Evolutionary conservation across 768 basidiomycete genomes (phyloP).

Genomic region (Nidularia pulvinata): DNA sequence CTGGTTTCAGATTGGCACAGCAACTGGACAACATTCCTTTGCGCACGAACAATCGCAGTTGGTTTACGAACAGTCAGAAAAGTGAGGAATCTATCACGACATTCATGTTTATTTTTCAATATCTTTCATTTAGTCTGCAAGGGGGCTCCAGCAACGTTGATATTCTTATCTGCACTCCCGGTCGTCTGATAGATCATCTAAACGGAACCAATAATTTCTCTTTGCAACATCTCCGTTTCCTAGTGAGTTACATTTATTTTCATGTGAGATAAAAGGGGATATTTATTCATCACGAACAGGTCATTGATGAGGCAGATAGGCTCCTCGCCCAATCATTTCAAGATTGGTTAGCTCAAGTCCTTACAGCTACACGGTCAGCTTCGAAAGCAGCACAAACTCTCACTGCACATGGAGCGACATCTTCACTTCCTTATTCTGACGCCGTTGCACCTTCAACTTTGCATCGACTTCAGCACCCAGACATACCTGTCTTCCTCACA

Average conservation of each 20-base stretch:
- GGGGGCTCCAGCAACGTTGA: conserved; percentile 94
- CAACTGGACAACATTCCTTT: conserved; percentile 95
- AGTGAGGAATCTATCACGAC: conserved; percentile 29
- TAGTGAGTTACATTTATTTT: conserved; percentile 50
- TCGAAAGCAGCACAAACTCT: conserved; percentile 6
- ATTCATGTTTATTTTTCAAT: background rate
- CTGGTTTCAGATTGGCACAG: conserved; percentile 60
- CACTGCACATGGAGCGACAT: background rate
- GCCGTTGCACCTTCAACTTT: conserved; percentile 65
- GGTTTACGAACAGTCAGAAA: conserved; percentile 53
- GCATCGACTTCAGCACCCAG: conserved; percentile 34
- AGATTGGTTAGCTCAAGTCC: conserved; percentile 87
- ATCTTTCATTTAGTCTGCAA: conserved; percentile 45
- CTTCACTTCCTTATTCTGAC: conserved; percentile 35
- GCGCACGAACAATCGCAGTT: conserved; percentile 86
- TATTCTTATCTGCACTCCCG: conserved; percentile 94
- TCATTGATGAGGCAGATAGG: conserved; percentile 98
- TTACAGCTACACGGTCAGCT: conserved; percentile 60
- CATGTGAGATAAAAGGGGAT: too few relatives aligned
- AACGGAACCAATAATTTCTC: conserved; percentile 88
- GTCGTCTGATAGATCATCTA: conserved; percentile 92
- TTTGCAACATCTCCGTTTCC: conserved; percentile 92
- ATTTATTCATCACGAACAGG: conserved; percentile 36
- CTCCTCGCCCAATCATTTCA: conserved; percentile 95
- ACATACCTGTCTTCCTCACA: conserved; percentile 46